phyloP scores from a whole-genome alignment of 2,329 filamentous ascomycete genomes.

The Podosphaera aphanis region DNA sequence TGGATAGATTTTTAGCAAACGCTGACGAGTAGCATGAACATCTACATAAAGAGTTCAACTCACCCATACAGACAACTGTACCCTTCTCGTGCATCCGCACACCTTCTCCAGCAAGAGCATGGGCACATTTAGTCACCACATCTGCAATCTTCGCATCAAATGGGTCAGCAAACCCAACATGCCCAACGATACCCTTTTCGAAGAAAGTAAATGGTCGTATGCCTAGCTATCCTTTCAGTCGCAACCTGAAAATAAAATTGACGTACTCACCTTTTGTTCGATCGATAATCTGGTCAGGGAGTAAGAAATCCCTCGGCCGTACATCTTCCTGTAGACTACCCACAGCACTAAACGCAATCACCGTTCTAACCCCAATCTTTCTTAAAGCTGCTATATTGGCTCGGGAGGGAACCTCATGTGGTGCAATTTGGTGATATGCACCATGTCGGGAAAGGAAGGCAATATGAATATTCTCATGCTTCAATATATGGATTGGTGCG shows the following conservation, averaged over 20 bases:
- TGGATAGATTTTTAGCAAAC: slow-evolving; percentile 16
- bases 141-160: slow-evolving; percentile 62
- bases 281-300: slow-evolving; percentile 92
- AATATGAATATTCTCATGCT: slow-evolving; percentile 60
- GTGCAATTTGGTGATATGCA: slow-evolving; percentile 64
- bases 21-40: not conserved
- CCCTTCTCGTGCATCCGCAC: slow-evolving; percentile 67
- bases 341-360: slow-evolving; percentile 89
- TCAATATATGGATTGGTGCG: slow-evolving; percentile 60
- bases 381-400: slow-evolving; percentile 98
- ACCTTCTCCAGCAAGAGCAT: slow-evolving; percentile 55
- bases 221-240: slow-evolving; percentile 17
- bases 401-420: slow-evolving; percentile 80
- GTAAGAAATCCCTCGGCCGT: slow-evolving; percentile 85
- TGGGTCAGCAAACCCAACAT: slow-evolving; percentile 87
- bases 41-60: slow-evolving; percentile 12
- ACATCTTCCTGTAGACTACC: slow-evolving; percentile 82
- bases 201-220: slow-evolving; percentile 91
- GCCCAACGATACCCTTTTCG: slow-evolving; percentile 71
- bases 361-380: slow-evolving; percentile 64
- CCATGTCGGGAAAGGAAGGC: slow-evolving; percentile 93
- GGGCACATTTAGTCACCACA: slow-evolving; percentile 54
- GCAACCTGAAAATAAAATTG: not conserved
- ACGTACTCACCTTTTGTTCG: slow-evolving; percentile 48
- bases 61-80: slow-evolving; percentile 78